These are phyloP conservation scores for Xylariales sp. DNA, from an alignment of 2,329 filamentous ascomycete genomes.

Conservation along the genomic window DNA sequence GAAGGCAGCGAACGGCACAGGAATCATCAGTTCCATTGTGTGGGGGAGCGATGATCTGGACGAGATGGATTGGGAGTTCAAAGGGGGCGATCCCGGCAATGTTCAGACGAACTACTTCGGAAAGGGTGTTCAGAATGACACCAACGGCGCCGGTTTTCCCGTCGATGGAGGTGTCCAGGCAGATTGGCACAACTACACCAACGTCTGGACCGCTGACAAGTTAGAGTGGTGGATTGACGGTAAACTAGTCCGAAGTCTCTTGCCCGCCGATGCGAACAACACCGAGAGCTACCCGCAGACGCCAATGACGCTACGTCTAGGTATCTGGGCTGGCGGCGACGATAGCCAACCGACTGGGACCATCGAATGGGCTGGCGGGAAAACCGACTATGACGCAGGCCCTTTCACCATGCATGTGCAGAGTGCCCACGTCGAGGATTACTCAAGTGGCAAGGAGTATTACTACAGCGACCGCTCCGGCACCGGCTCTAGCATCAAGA, in stretches of 20 bases:
- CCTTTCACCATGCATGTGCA: conserved; percentile 75
- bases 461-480: conserved; percentile 59
- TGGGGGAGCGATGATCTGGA: conserved; percentile 79
- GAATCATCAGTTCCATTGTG: conserved; percentile 79
- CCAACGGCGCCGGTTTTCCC: conserved; percentile 57
- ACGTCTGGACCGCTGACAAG: conserved; percentile 63
- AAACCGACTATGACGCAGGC: conserved; percentile 59
- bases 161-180: conserved; percentile 49
- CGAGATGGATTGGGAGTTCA: conserved; percentile 83
- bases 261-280: conserved; percentile 55
- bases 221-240: conserved; percentile 70
- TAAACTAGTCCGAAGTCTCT: conserved; percentile 57
- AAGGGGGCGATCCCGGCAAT: conserved; percentile 59
- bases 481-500: conserved; percentile 59
- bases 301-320: conserved; percentile 65
- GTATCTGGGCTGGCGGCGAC: conserved; percentile 63
- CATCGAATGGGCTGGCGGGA: conserved; percentile 65
- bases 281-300: conserved; percentile 69
- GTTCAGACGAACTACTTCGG: conserved; percentile 76
- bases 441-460: conserved; percentile 61
- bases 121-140: conserved; percentile 62
- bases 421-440: conserved; percentile 50
- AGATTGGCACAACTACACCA: conserved; percentile 72
- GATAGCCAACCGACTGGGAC: conserved; percentile 49
- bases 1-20: conserved; percentile 68